phyloP scores from a whole-genome alignment of 352 stramenopile species.

The Phytophthora sp. region DNA sequence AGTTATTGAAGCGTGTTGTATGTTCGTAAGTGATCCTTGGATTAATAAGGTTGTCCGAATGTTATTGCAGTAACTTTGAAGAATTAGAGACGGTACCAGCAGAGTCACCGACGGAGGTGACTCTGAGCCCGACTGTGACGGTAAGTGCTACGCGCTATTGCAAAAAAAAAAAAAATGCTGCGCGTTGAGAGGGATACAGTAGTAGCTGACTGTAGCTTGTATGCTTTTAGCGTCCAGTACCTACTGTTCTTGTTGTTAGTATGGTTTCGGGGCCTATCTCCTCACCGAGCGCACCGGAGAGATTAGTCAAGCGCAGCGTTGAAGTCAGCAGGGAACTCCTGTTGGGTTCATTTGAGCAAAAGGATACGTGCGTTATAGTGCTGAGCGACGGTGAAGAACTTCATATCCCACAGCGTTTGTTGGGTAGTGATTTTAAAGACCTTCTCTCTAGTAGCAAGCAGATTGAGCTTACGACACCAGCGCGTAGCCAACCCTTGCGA shows the following conservation, averaged over 20 bases:
- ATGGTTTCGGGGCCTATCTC: constrained; percentile 44
- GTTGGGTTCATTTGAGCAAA: constrained; percentile 56
- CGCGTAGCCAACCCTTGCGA: constrained; percentile 48
- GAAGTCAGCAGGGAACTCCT: constrained; percentile 58
- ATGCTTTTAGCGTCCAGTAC: constrained; percentile 21
- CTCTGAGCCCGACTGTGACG: constrained; percentile 5
- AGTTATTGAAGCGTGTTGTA: constrained; percentile 3
- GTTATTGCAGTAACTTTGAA: constrained; percentile 42
- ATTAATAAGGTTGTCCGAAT: not conserved
- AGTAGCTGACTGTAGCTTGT: constrained; percentile 8
- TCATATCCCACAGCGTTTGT: constrained; percentile 54
- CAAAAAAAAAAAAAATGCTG: not conserved
- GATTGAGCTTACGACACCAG: constrained; percentile 58
- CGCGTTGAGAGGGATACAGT: no score
- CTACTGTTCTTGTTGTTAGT: constrained; percentile 69
- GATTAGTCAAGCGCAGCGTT: constrained; percentile 69
- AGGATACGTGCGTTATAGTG: constrained; percentile 71
- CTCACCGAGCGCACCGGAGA: constrained; percentile 39
- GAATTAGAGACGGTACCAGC: constrained; percentile 21
- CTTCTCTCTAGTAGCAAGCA: constrained; percentile 59
- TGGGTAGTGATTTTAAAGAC: constrained; percentile 43
- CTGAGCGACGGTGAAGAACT: constrained; percentile 81
- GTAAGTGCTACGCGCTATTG: constrained; percentile 17
- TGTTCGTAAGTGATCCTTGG: not conserved
- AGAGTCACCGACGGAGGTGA: constrained; percentile 30